Evolutionary conservation across 176 grass and related monocot genomes (phyloP), one percentile per base, ranked within the genome.

Genomic region (Musa itinerans): DNA sequence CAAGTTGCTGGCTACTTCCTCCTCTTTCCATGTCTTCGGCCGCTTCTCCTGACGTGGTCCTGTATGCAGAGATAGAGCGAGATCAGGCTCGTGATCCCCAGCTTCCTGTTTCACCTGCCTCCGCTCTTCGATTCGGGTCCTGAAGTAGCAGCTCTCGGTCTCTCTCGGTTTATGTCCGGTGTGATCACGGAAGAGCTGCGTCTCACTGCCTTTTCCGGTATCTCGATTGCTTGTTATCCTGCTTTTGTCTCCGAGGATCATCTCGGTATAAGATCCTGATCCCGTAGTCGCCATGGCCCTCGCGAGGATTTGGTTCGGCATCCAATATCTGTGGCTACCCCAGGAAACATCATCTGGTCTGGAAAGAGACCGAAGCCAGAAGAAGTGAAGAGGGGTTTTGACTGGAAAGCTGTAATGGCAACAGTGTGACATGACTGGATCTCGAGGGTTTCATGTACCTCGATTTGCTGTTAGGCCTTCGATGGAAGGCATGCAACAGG

Each of bases 1-100:
- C 23, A 70, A 22, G 52, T 43, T 69, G 50, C 77, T 79, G 22
- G 50, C 77, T 10, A 70, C 53, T 24, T 57, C 12, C 34, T 78
- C 64, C 19, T 69, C 77, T 79, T 59, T 27, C 5, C 24, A 69
- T n/a, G 13, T 24, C 48, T 9, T 78, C 10, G 58, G 75, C 34
- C 25, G 70, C 54, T 79, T 79, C 16, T 79, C 77, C 66, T 71
- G 22, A 53, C 53, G 70, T n/a, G 66, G 19, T 34, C 50, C 51
- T 2, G 59, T 67, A 13, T 17, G 57, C 11, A 79, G 77, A 13
- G 77, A 79, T 10, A 79, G 66, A 59, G 52, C 61, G 19, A 79
- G 77, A 71, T 79, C 77, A 9, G 17, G 77, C n/a, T 68, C 66
- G 13, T 68, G 43, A 53, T 78, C 21, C 15, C n/a, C 50, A n/a